A percentile compares a stretch with the other conserved stretches of the same genome.
These are phyloP conservation scores for Tuber melanosporum DNA, from an alignment of 495 filamentous ascomycete species.

Conservation along the genomic window DNA sequence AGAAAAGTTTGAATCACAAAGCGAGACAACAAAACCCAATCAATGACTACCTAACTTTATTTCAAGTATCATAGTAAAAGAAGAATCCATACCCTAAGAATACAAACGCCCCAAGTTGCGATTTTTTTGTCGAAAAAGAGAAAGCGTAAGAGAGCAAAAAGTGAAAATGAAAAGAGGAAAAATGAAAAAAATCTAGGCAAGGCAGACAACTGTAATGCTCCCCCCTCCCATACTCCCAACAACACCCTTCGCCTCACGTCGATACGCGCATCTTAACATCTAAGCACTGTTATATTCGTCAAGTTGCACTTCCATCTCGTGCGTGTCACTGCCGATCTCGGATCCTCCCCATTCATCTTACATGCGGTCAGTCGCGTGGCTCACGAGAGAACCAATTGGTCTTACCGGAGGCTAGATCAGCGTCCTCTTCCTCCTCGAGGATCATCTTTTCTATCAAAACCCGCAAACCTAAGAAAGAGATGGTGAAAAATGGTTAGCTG, in stretches of 20 bases:
- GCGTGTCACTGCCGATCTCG: conserved; percentile 40
- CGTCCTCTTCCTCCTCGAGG: conserved; percentile 41
- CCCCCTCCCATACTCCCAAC: conserved; percentile 1
- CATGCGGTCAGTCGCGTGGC: conserved; percentile 39
- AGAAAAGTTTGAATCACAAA: not conserved
- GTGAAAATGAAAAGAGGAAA: conserved; percentile 3
- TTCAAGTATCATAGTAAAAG: conserved; percentile 10
- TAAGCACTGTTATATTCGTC: conserved; percentile 38
- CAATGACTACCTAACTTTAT: not conserved
- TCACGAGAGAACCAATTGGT: conserved; percentile 40
- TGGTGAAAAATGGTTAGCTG: not conserved
- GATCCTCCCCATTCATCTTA: conserved; percentile 41
- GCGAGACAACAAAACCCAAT: not conserved
- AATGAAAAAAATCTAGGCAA: conserved; percentile 38
- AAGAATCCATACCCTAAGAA: conserved; percentile 35
- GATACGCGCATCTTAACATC: conserved; percentile 4
- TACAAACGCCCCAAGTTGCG: conserved; percentile 29
- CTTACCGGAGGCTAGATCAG: conserved; percentile 42
- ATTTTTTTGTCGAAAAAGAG: conserved; percentile 3
- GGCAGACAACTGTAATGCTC: not conserved
- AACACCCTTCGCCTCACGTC: not conserved
- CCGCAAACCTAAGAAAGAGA: conserved; percentile 22
- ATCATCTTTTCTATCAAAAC: conserved; percentile 39
- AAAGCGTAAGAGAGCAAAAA: not conserved
- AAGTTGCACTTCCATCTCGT: conserved; percentile 38